Base-by-base conservation (phyloP, 2,329 filamentous ascomycete genomes). In the Monosporascus sp. region DNA sequence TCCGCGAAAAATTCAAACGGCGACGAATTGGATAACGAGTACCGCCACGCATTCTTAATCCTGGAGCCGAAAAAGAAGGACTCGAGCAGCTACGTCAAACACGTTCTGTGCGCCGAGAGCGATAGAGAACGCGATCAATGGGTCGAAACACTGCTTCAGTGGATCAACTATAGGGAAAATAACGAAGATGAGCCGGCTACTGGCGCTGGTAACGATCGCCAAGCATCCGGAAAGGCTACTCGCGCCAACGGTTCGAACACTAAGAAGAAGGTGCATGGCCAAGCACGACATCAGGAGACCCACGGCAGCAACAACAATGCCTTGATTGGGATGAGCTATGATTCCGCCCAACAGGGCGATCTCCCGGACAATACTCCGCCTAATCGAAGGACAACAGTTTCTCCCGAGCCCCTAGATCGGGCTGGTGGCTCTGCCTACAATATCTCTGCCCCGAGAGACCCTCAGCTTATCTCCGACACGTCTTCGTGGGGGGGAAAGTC, bases 31-130 rank as follows among this genome's bases (percentile, higher is more conserved):
- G 94, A 97, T 55, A 95, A 95, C 65, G 90, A 97, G 69, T 99
- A 96, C 68, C 88, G 94, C 6, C 94, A 99, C 72, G 94, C 94
- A 1, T 99, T 99, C 73, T 77, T 97, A 46, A 89, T 99, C 51
- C 70, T 97, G 50, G 94, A 99, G 67, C 93, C 93, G 1, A 99
- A 99, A 76, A 90, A 91, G 70, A 97, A 96, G 71, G 94, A 99
- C 66, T 91, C 91, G 0, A 86, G 80, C 22, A 91, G 88, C 60
- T 81, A 93, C 50, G 90, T 97, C 24, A 89, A 93, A 59, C 94
- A 99, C 68, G 92, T 99, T 1, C 77, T 99, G 18, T 99, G 94
- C 68, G 93, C 94, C 0, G 94, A 99, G 71, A 97, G 89, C 64
- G 94, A 99, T 63, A 80, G 79, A 54, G 94, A 99, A 74, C 85